Conservation (phyloP, 495 filamentous ascomycete species). For the Penicillium canescens region DNA sequence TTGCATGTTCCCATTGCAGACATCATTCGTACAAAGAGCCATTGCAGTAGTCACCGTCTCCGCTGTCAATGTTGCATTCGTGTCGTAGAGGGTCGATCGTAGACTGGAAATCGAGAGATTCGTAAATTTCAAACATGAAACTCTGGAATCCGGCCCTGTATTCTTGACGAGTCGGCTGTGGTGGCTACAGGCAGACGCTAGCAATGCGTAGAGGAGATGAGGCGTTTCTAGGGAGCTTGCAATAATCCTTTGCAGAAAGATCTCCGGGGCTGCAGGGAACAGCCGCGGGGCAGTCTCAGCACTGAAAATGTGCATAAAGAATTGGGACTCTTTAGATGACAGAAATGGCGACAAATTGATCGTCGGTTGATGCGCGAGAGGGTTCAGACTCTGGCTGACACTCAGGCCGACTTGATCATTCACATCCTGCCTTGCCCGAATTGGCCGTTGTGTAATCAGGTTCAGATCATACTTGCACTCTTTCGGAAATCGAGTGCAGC, state of each 20-base stretch:
- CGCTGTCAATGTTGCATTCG: conserved; percentile 11
- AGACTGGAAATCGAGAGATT: conserved; percentile 32
- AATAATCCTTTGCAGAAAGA: conserved; percentile 28
- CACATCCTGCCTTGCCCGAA: neutral
- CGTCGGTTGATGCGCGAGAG: conserved; percentile 12
- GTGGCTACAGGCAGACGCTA: conserved; percentile 31
- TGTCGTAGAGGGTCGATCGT: conserved; percentile 14
- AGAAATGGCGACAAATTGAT: conserved; percentile 24
- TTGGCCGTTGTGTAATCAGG: conserved; percentile 13
- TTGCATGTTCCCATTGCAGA: conserved; percentile 36
- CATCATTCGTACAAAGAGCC: conserved; percentile 37
- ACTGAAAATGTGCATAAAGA: conserved; percentile 29
- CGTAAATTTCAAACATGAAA: conserved; percentile 28
- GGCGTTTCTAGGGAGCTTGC: conserved; percentile 24
- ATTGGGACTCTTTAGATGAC: conserved; percentile 20
- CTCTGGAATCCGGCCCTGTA: conserved; percentile 4
- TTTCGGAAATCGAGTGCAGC: conserved; percentile 30
- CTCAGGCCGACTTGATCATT: neutral
- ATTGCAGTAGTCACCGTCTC: conserved; percentile 33
- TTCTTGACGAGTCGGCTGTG: conserved; percentile 29
- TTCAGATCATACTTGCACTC: conserved; percentile 27
- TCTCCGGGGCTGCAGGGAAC: conserved; percentile 27
- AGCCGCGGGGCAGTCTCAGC: conserved; percentile 28
- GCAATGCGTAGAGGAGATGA: conserved; percentile 31
- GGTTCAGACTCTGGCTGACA: neutral